These are phyloP conservation scores for Leccinellum rugosiceps DNA, from an alignment of 768 basidiomycete species.

Conservation along the genomic window DNA sequence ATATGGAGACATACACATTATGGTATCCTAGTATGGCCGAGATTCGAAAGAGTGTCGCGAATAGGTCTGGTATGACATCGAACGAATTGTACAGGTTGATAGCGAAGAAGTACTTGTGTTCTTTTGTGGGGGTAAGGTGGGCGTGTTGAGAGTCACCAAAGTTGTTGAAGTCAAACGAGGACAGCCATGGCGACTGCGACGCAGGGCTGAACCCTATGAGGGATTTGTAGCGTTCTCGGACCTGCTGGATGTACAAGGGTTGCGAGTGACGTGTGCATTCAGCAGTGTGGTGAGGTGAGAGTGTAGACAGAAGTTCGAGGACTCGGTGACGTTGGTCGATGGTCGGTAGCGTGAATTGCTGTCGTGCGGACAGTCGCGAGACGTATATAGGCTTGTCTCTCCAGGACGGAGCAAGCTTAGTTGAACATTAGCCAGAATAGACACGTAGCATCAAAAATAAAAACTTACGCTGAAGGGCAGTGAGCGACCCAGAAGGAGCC, in stretches of 20 bases:
- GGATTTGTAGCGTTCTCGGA: constrained; percentile 76
- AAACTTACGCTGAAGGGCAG: constrained; percentile 37
- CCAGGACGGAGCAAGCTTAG: constrained; percentile 43
- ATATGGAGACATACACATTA: constrained; percentile 97
- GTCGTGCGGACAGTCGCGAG: constrained; percentile 51
- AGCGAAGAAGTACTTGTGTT: constrained; percentile 99
- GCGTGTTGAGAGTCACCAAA: constrained; percentile 41
- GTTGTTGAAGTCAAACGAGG: constrained; percentile 44
- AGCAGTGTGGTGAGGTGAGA: constrained; percentile 89
- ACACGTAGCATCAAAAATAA: neutral
- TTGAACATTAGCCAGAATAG: neutral
- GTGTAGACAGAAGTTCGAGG: constrained; percentile 79
- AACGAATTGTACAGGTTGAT: constrained; percentile 99
- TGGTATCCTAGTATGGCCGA: constrained; percentile 92
- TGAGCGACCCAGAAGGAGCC: constrained; percentile 53
- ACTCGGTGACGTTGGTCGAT: constrained; percentile 82
- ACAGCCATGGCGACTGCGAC: constrained; percentile 57
- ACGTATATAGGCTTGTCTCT: constrained; percentile 47
- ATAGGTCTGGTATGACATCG: constrained; percentile 96
- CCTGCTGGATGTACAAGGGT: constrained; percentile 81
- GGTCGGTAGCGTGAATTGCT: constrained; percentile 72
- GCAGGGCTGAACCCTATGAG: constrained; percentile 77
- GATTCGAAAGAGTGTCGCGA: constrained; percentile 93
- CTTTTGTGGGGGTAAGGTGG: constrained; percentile 41
- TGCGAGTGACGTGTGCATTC: constrained; percentile 88